Percentiles rank a stretch among this genome's conserved stretches.
phyloP scores from a whole-genome alignment of 106 monocot species.

The Allium cepa region DNA sequence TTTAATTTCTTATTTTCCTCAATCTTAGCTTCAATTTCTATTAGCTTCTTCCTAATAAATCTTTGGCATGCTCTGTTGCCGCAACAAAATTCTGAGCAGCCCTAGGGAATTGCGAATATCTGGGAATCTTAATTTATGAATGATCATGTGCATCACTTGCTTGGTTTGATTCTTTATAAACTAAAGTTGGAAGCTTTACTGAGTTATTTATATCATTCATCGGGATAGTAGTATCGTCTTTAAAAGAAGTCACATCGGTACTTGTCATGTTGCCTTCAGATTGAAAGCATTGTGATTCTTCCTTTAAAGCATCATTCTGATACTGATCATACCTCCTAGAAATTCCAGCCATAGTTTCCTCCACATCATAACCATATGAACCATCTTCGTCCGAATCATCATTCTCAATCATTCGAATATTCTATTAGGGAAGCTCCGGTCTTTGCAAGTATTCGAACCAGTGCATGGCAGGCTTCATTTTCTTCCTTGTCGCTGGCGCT shows the following conservation, averaged over 20 bases:
- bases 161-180: conserved; percentile 3
- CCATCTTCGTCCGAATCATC: too few species aligned
- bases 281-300: conserved; percentile 1
- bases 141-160: not conserved
- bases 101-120: conserved; percentile 40
- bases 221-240: not conserved
- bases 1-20: too few species aligned
- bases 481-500: conserved; percentile 14
- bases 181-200: not conserved
- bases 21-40: too few species aligned
- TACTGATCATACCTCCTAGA: conserved; percentile 64
- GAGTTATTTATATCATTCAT: too few species aligned
- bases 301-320: conserved; percentile 19
- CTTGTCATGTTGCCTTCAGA: conserved; percentile 12
- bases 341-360: conserved; percentile 65
- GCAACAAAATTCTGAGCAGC: conserved; percentile 57
- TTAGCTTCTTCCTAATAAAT: too few species aligned
- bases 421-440: conserved; percentile 21
- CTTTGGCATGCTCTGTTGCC: too few species aligned
- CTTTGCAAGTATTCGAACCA: conserved; percentile 34
- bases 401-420: conserved; percentile 1
- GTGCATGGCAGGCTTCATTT: conserved; percentile 49
- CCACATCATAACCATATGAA: conserved; percentile 73
- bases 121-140: not conserved
- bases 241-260: conserved; percentile 8